Base-by-base conservation (phyloP, 176 grass and related monocot genomes). In the Carex myosuroides region DNA sequence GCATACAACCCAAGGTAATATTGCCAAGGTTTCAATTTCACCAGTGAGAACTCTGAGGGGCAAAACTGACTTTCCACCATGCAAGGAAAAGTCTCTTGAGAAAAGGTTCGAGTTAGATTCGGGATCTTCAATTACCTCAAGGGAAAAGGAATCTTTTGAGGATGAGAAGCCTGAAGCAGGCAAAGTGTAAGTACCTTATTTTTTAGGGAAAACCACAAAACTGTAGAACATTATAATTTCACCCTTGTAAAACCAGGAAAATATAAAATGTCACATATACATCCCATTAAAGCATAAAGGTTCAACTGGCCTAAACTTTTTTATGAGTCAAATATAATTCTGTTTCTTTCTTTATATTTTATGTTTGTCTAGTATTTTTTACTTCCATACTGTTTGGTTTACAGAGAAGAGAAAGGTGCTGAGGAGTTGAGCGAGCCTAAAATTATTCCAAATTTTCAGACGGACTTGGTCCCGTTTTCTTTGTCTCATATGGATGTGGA, bases 401-500 rank as follows among this genome's bases (percentile, higher is more conserved):
- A 60, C 80, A 86, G 54, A 66, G 59, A 35, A 90, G 84, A 56
- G 44, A 60, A 60, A 39, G 52, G 30, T 83, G 5, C 35, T 17
- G 54, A 69, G 50, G 85, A 64, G 79, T 30, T 62, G 41, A 57
- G 71, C 16, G 12, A 81, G 78, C 81, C 89, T 57, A 81, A 60
- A 44, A 62, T 65, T 41, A 57, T 79, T 60, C 81, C 87, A 84
- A 85, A 93, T 59, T 84, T 81, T 87, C 79, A 83, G 16, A 86
- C 84, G 18, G 70, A 89, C 83, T 81, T 93, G 60, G 63, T 85
- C 64, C 92, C 88, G 6, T 98, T 98, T 88, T 86, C 91, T 22
- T 39, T 39, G 5, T 64, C n/a, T 64, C 32, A 18, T 46, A 63
- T 64, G 60, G 60, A 81, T 64, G 21, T 62, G 9, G 59, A 81